These are phyloP conservation scores for Coniferiporia weirii DNA, from an alignment of 1,284 basidiomycete genomes.

Conservation along the genomic window DNA sequence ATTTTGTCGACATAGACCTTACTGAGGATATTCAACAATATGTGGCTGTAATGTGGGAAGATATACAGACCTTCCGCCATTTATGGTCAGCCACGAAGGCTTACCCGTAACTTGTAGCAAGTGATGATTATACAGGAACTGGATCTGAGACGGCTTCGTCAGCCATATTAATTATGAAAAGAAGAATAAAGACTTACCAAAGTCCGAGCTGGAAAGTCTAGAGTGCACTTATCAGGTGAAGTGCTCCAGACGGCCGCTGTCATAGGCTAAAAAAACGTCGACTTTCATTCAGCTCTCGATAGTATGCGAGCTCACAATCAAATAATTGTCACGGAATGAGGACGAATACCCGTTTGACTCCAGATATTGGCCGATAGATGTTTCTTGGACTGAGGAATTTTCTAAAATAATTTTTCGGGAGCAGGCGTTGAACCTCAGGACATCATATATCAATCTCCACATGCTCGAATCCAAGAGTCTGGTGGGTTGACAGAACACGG, in stretches of 20 bases:
- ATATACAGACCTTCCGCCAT: conserved; percentile 59
- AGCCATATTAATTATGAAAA: neutral
- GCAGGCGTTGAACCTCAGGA: conserved; percentile 73
- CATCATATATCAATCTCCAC: conserved; percentile 77
- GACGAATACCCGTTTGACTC: conserved; percentile 61
- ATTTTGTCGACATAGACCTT: conserved; percentile 64
- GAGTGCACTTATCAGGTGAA: conserved; percentile 64
- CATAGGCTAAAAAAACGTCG: conserved; percentile 53
- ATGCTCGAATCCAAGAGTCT: conserved; percentile 61
- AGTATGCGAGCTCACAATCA: conserved; percentile 53
- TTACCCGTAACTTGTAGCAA: conserved; percentile 71
- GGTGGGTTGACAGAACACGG: conserved; percentile 62
- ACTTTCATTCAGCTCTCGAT: neutral
- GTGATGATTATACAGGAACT: conserved; percentile 80
- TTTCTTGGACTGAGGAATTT: conserved; percentile 27
- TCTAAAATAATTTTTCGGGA: conserved; percentile 40
- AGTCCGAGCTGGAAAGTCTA: conserved; percentile 71
- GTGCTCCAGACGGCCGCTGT: conserved; percentile 81
- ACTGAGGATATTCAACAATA: conserved; percentile 29
- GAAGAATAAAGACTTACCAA: conserved; percentile 37
- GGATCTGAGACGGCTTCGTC: conserved; percentile 34
- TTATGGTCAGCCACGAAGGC: conserved; percentile 73
- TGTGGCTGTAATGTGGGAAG: neutral
- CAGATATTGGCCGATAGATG: conserved; percentile 70
- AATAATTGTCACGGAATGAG: conserved; percentile 71